A percentile compares a stretch with the other conserved stretches of the same genome.
phyloP scores from a whole-genome alignment of 1,139 yeast genomes.

The Nakaseomyces bracarensis region DNA sequence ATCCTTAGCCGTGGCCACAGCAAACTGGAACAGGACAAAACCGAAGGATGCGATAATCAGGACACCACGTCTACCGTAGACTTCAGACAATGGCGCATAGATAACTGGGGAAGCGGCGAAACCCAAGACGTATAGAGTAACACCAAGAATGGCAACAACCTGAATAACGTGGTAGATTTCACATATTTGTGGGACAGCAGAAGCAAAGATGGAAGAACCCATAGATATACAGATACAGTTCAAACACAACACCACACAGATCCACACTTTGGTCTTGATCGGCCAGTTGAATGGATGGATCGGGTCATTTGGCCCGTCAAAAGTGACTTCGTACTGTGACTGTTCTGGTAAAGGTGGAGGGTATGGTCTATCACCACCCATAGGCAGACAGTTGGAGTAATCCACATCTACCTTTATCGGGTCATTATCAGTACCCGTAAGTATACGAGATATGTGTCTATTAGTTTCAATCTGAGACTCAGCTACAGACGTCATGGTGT shows the following conservation, averaged over 20 bases:
- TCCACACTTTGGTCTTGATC: slow-evolving; percentile 34
- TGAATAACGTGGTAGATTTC: slow-evolving; percentile 43
- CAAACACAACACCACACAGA: slow-evolving; percentile 38
- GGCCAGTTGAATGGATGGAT: slow-evolving; percentile 58
- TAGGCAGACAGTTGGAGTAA: slow-evolving; percentile 36
- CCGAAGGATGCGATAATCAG: slow-evolving; percentile 48
- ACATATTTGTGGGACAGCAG: slow-evolving; percentile 40
- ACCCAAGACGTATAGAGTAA: slow-evolving; percentile 68
- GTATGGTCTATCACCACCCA: slow-evolving; percentile 51
- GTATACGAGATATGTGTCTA: slow-evolving; percentile 28
- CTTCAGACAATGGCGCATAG: slow-evolving; percentile 76
- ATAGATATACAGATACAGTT: slow-evolving; percentile 43
- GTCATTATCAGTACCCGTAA: slow-evolving; percentile 32
- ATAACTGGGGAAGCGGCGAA: slow-evolving; percentile 76
- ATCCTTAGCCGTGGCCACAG: slow-evolving; percentile 64
- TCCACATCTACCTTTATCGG: slow-evolving; percentile 26
- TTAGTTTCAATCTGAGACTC: slow-evolving; percentile 25
- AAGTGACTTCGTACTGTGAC: slow-evolving; percentile 46
- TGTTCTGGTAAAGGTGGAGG: slow-evolving; percentile 48
- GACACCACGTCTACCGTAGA: slow-evolving; percentile 61
- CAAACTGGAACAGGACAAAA: slow-evolving; percentile 55
- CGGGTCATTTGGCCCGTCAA: slow-evolving; percentile 56
- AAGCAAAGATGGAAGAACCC: slow-evolving; percentile 60
- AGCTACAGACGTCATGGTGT: slow-evolving; percentile 20
- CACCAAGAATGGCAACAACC: slow-evolving; percentile 54